Conservation (phyloP, 306 rosid genomes). For the Cicer chorassanicum region DNA sequence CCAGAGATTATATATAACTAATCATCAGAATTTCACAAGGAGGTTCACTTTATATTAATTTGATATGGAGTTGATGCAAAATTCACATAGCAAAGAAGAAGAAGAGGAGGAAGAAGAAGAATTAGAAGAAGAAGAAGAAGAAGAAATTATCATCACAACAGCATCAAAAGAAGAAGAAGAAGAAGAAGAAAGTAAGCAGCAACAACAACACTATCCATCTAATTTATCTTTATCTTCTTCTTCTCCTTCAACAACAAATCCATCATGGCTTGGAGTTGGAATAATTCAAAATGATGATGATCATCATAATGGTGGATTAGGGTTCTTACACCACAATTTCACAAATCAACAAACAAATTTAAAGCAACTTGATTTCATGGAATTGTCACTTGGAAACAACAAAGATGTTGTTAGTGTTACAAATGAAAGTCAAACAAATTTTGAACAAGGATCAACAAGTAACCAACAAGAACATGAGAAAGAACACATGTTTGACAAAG, state of each 20-base stretch:
- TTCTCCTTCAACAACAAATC: conserved; percentile 45
- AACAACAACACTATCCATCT: conserved; percentile 30
- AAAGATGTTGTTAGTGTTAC: not conserved
- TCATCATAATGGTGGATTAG: conserved; percentile 48
- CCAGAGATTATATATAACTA: conserved; percentile 33
- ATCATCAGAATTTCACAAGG: conserved; percentile 44
- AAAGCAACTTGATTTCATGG: conserved; percentile 52
- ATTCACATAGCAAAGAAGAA: conserved; percentile 53
- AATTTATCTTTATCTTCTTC: conserved; percentile 42
- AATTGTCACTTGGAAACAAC: conserved; percentile 51
- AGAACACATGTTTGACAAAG: conserved; percentile 91
- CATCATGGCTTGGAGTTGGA: conserved; percentile 33
- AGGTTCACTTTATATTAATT: conserved; percentile 33
- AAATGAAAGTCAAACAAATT: too few species aligned
- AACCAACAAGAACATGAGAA: conserved; percentile 43
- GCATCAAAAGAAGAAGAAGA: conserved; percentile 19
- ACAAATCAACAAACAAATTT: conserved; percentile 31
- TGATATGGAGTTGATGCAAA: conserved; percentile 56
- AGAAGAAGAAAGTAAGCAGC: conserved; percentile 44
- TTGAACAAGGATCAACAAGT: too few species aligned
- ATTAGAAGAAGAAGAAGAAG: conserved; percentile 47
- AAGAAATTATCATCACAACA: conserved; percentile 42
- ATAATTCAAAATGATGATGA: conserved; percentile 39
- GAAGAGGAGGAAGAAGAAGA: conserved; percentile 58
- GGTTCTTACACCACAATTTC: conserved; percentile 51